A percentile compares a stretch with the other conserved stretches of the same genome.
Evolutionary conservation across 73 alveolate species (phyloP).

Genomic region (Paramecium caudatum): DNA sequence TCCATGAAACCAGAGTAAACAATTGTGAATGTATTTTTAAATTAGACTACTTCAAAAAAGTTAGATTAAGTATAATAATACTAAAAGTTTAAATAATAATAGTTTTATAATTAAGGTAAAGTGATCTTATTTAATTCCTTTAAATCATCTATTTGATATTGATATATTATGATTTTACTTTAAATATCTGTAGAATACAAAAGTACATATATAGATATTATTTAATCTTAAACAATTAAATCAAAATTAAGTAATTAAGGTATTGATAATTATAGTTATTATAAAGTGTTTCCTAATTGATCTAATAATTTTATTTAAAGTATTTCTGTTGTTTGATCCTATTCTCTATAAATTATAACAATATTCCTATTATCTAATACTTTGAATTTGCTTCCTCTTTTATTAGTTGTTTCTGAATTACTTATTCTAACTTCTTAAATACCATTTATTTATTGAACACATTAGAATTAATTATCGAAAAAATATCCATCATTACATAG

Average conservation of each 20-base stretch:
- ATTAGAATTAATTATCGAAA: neutral
- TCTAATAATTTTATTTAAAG: neutral
- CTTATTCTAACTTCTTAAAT: neutral
- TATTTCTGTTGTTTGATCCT: neutral
- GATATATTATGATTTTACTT: neutral
- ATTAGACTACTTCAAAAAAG: neutral
- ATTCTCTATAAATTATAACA: neutral
- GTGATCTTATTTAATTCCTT: neutral
- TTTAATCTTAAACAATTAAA: neutral
- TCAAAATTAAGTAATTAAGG: neutral
- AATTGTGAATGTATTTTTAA: neutral
- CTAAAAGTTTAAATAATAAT: neutral
- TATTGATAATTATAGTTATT: neutral
- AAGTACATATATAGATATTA: neutral
- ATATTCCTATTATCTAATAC: neutral
- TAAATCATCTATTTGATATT: neutral
- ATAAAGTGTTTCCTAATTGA: neutral
- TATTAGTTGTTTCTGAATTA: slow-evolving; percentile 9
- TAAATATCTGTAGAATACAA: neutral
- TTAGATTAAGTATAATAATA: neutral
- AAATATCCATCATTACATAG: neutral
- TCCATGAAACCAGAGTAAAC: neutral
- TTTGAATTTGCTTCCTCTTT: neutral
- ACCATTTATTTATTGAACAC: neutral
- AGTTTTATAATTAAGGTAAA: neutral